These are phyloP conservation scores for Alternaria triticina DNA, from an alignment of 2,329 filamentous ascomycete species.

Conservation along the genomic window DNA sequence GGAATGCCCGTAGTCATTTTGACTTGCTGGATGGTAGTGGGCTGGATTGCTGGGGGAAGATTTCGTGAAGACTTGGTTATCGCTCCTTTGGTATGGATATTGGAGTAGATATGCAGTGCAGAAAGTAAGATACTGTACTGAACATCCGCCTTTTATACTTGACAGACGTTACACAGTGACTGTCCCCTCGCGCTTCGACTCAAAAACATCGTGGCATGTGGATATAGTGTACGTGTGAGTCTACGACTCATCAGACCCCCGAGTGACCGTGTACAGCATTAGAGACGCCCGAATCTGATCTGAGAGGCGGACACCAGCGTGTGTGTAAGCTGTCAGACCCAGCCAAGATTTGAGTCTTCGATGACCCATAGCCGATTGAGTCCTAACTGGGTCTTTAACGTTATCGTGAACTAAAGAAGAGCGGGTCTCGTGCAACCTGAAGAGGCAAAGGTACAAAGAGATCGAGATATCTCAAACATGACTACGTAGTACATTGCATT, in stretches of 20 bases:
- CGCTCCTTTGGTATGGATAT: background rate
- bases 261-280: background rate
- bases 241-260: background rate
- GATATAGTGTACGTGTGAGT: background rate
- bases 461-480: background rate
- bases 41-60: background rate
- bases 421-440: background rate
- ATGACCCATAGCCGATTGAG: background rate
- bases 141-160: background rate
- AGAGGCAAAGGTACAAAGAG: background rate
- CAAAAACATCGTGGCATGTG: background rate
- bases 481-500: background rate
- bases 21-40: background rate
- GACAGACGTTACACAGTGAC: background rate
- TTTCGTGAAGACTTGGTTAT: background rate
- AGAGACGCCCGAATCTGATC: background rate
- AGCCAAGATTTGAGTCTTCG: background rate
- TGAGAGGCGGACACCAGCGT: background rate
- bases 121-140: background rate
- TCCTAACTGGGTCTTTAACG: background rate
- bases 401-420: background rate
- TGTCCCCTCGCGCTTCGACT: background rate
- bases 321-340: background rate
- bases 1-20: too few relatives aligned
- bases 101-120: background rate